Evolutionary conservation across 345 rosid species (phyloP), one percentile per base, ranked within the genome.

Genomic region (Nephelium lappaceum): DNA sequence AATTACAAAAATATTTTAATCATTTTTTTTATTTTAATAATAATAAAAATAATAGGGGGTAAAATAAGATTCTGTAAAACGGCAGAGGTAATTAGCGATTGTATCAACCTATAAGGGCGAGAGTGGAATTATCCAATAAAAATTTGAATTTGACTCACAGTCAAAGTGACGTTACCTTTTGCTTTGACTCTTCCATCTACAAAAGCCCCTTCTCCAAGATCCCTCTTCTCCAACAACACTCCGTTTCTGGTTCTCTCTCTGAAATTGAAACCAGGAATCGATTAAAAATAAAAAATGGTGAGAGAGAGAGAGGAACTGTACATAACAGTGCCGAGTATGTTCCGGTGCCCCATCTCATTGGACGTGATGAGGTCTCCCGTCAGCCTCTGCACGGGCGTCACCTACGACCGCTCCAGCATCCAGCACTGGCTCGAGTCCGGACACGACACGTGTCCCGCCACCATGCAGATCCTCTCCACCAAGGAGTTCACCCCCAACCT

Each of bases 361-460:
- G 92, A 88, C 77, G 88, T 88, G 51, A 88, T 88, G 91, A 84
- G 85, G 74, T 88, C 91, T 12, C 91, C 89, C 3, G 91, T 88
- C 8, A 88, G 89, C 69, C 86, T 88, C 65, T 84, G 81, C 85
- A 88, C 91, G 42, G 91, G 91, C 23, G 89, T 88, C 38, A 88
- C 91, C n/a, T 88, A 88, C 77, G 91, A 88, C 77, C 88, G 91
- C 43, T 72, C 86, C 79, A 79, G 85, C 84, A 88, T 88, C 75
- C 85, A 88, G 68, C 82, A 78, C 47, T 88, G 91, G 91, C 86
- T 88, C 65, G 91, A 88, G 42, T 51, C 81, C 64, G 91, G 91
- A 24, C 85, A 88, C 81, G 86, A 86, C 77, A 88, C 88, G 15
- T 88, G 91, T 49, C 91, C 91, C 6, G 89, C 86, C 77, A 88